Percentiles rank a stretch among this genome's conserved stretches.
These are phyloP conservation scores for Trichothecium sympodiale DNA, from an alignment of 2,329 filamentous ascomycete genomes.

Conservation along the genomic window DNA sequence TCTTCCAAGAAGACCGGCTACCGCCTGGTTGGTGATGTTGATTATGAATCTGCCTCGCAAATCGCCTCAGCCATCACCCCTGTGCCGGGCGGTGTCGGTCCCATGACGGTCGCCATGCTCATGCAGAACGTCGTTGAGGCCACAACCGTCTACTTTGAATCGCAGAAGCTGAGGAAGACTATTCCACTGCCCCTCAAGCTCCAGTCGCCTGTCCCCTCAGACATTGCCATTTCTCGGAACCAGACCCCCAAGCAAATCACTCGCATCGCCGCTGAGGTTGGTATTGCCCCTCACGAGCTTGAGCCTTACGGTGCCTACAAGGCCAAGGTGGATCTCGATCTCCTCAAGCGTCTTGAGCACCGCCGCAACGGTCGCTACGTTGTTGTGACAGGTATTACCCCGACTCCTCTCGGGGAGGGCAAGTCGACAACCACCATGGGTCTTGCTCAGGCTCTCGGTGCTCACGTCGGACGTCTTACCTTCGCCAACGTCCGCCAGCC, in stretches of 20 bases:
- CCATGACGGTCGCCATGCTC: conserved; percentile 98
- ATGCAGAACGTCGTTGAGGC: conserved; percentile 90
- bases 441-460: conserved; percentile 82
- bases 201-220: conserved; percentile 75
- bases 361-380: conserved; percentile 84
- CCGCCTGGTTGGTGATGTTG: conserved; percentile 88
- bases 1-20: conserved; percentile 83
- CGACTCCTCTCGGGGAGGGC: conserved; percentile 90
- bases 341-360: conserved; percentile 77
- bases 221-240: conserved; percentile 81
- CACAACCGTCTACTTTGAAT: conserved; percentile 69
- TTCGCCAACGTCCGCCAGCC: conserved; percentile 97
- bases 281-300: conserved; percentile 78
- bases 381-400: conserved; percentile 89
- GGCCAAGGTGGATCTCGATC: conserved; percentile 78
- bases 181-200: conserved; percentile 76
- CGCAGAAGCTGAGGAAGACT: conserved; percentile 69
- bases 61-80: conserved; percentile 92
- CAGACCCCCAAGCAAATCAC: conserved; percentile 91
- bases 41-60: conserved; percentile 73
- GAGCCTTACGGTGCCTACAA: conserved; percentile 95
- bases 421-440: conserved; percentile 98
- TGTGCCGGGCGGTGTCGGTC: conserved; percentile 90
- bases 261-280: conserved; percentile 71
- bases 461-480: conserved; percentile 73